Evolutionary conservation across 306 rosid genomes (phyloP).

Genomic region (Ceratonia siliqua): DNA sequence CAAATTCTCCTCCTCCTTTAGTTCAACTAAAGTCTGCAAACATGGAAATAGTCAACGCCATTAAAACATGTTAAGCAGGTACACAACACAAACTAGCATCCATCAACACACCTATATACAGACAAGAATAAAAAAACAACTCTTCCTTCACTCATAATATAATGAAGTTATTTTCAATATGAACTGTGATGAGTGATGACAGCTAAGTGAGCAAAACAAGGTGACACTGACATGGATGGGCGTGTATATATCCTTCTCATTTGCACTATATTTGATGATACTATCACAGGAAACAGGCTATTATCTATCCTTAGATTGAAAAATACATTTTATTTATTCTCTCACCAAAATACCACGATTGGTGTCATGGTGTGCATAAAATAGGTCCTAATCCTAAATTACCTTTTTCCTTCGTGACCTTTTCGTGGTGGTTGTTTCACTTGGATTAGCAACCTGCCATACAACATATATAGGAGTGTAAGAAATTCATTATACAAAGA

Average conservation of each 20-base stretch:
- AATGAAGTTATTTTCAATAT: neutral
- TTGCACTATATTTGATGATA: neutral
- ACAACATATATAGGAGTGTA: slow-evolving; percentile 14
- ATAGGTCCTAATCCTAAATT: slow-evolving; percentile 17
- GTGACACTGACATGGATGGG: neutral
- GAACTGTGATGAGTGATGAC: neutral
- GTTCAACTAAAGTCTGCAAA: slow-evolving; percentile 79
- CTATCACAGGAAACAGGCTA: neutral
- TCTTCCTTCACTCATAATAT: neutral
- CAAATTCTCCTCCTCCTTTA: slow-evolving; percentile 75
- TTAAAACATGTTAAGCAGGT: slow-evolving; percentile 18
- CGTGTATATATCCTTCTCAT: neutral
- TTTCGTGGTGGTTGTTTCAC: slow-evolving; percentile 51
- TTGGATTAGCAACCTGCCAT: slow-evolving; percentile 51
- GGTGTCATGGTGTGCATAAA: neutral
- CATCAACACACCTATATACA: neutral
- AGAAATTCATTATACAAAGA: neutral
- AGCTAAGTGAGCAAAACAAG: neutral
- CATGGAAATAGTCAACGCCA: neutral
- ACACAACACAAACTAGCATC: neutral
- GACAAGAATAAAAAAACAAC: neutral
- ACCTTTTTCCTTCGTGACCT: slow-evolving; percentile 81
- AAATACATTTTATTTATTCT: slow-evolving; percentile 1
- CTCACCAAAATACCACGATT: slow-evolving; percentile 10
- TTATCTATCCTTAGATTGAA: neutral